Percentiles rank a stretch among this genome's conserved stretches.
These are phyloP conservation scores for Kazachstania psychrophila DNA, from an alignment of 805 yeast genomes.

Conservation along the genomic window DNA sequence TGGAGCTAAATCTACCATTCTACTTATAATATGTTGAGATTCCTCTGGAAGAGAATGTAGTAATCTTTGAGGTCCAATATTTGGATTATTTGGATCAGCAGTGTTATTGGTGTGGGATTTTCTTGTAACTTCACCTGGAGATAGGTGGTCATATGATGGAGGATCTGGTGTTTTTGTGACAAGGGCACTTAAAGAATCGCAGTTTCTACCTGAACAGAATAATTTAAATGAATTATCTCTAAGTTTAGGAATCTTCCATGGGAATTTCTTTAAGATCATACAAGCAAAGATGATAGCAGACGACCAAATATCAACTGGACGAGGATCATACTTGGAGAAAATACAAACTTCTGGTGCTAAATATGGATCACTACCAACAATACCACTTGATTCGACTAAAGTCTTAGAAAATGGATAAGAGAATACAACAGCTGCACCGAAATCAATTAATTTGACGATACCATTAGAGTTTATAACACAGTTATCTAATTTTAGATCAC, in stretches of 20 bases:
- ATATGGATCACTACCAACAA: slow-evolving; percentile 87
- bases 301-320: slow-evolving; percentile 93
- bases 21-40: slow-evolving; percentile 54
- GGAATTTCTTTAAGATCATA: slow-evolving; percentile 84
- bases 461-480: slow-evolving; percentile 82
- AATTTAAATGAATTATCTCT: slow-evolving; percentile 75
- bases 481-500: slow-evolving; percentile 87
- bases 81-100: slow-evolving; percentile 48
- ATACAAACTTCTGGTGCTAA: slow-evolving; percentile 89
- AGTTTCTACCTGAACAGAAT: slow-evolving; percentile 66
- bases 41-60: slow-evolving; percentile 63
- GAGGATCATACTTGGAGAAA: slow-evolving; percentile 74
- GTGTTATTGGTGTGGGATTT: slow-evolving; percentile 19
- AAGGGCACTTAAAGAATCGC: slow-evolving; percentile 55
- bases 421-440: slow-evolving; percentile 89
- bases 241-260: slow-evolving; percentile 86
- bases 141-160: slow-evolving; percentile 26
- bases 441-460: slow-evolving; percentile 83
- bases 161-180: slow-evolving; percentile 48
- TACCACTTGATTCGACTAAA: slow-evolving; percentile 69
- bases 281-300: slow-evolving; percentile 85
- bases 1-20: slow-evolving; percentile 79
- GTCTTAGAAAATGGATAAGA: slow-evolving; percentile 74
- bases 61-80: slow-evolving; percentile 63
- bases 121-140: not conserved